Base-by-base conservation (phyloP, 768 basidiomycete species). In the Inosperma sp. region DNA sequence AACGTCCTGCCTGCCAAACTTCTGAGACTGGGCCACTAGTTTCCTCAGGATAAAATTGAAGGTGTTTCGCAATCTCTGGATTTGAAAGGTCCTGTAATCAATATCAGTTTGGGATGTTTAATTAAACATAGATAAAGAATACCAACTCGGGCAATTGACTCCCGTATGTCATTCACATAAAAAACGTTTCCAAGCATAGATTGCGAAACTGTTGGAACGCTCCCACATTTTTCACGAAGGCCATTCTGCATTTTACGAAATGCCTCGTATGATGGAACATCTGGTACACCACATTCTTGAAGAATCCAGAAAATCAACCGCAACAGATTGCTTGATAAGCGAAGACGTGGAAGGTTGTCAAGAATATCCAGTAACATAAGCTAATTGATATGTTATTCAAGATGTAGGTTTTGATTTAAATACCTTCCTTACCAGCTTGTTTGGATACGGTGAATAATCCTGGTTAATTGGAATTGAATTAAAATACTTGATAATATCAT, bases 301-400 rank as follows among this genome's bases (percentile, higher is more conserved):
- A 67, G 51, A 4, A 62, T 25, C 61, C 64, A 68, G 12, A 69
- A 37, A 19, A 69, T 39, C 16, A 67, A 35, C 21, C 53, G 57
- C 49, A 68, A 48, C 17, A 63, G 48, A 3, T 50, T 54, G 2
- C 52, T 48, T 0, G 68, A 66, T 1, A 69, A 42, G 0, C 58
- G 62, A 16, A 65, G 56, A 0, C 65, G 51, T 0, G 63, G 65
- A 5, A 69, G 45, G 36, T 67, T 69, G 51, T 67, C 62, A 1
- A 67, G 33, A 1, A 58, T 56, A 36, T 69, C 63, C 7, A 68
- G 48, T 7, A 63, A 44, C 29, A 50, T 54, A 51, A 52, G 16
- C 39, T 57, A 51, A 8, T 48, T 48, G 0, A 48, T 25, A 9
- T 8, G 23, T 13, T 46, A 52, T 8, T 25, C 27, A 17, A 33